phyloP scores from a whole-genome alignment of 495 filamentous ascomycete genomes.

The Tuber indicum region DNA sequence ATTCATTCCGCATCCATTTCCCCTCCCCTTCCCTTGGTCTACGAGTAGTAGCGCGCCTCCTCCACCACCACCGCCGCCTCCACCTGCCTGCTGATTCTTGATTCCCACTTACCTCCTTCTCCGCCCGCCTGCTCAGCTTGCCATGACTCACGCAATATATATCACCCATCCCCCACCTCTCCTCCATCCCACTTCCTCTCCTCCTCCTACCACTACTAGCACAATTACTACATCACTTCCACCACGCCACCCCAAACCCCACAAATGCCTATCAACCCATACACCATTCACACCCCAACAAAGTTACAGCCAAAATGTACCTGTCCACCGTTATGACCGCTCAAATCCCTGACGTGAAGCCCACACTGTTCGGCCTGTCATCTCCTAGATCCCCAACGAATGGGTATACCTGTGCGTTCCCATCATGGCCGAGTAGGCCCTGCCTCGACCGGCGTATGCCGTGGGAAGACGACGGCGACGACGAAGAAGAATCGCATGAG shows the following conservation, averaged over 20 bases:
- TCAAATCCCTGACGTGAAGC: constrained; percentile 11
- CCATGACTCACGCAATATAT: neutral
- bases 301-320: constrained; percentile 1
- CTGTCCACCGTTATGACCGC: constrained; percentile 9
- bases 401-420: constrained; percentile 19
- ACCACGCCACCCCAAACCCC: neutral
- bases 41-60: neutral
- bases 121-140: neutral
- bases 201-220: neutral
- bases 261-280: constrained; percentile 2
- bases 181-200: neutral
- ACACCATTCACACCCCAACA: neutral
- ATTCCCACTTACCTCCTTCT: neutral
- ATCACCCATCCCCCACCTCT: neutral
- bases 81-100: neutral
- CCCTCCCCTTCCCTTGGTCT: neutral
- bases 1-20: neutral
- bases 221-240: neutral
- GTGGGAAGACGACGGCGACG: neutral
- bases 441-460: constrained; percentile 9
- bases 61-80: neutral
- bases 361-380: constrained; percentile 9
- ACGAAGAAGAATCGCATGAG: constrained; percentile 6
- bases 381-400: constrained; percentile 13
- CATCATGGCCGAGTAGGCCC: constrained; percentile 19